A percentile compares a stretch with the other conserved stretches of the same genome.
Conservation (phyloP, 352 stramenopile species). For the Peronospora farinosa region DNA sequence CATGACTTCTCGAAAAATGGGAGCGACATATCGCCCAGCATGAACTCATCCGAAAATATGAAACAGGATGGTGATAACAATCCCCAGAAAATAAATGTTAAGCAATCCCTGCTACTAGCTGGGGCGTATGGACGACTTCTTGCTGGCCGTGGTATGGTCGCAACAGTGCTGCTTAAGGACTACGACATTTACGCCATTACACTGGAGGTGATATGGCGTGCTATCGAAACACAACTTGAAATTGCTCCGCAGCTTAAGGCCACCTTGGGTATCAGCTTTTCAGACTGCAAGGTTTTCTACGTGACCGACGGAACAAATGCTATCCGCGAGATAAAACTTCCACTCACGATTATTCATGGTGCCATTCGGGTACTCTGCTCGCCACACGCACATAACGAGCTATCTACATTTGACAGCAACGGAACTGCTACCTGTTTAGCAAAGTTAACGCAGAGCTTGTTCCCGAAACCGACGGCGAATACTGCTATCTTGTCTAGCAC, state of each 20-base stretch:
- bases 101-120: slow-evolving; percentile 56
- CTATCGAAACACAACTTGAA: slow-evolving; percentile 58
- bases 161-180: slow-evolving; percentile 55
- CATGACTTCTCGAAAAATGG: slow-evolving; percentile 53
- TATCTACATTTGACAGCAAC: slow-evolving; percentile 4
- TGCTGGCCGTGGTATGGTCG: slow-evolving; percentile 55
- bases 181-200: slow-evolving; percentile 50
- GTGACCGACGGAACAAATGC: slow-evolving; percentile 51
- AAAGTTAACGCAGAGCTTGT: slow-evolving; percentile 56
- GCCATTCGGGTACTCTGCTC: slow-evolving; percentile 63
- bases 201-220: slow-evolving; percentile 64
- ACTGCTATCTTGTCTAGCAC: slow-evolving; percentile 54
- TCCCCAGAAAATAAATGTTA: slow-evolving; percentile 34
- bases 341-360: slow-evolving; percentile 59
- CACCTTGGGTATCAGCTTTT: slow-evolving; percentile 47
- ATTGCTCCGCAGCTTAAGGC: slow-evolving; percentile 49
- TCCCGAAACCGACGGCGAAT: slow-evolving; percentile 47
- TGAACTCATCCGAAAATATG: slow-evolving; percentile 2
- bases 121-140: slow-evolving; percentile 64
- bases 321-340: slow-evolving; percentile 75
- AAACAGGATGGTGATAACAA: slow-evolving; percentile 18
- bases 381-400: slow-evolving; percentile 32
- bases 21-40: slow-evolving; percentile 9
- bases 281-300: slow-evolving; percentile 79
- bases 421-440: slow-evolving; percentile 19